phyloP scores from a whole-genome alignment of 441 rosid genomes.

The Populus trichocarpa region DNA sequence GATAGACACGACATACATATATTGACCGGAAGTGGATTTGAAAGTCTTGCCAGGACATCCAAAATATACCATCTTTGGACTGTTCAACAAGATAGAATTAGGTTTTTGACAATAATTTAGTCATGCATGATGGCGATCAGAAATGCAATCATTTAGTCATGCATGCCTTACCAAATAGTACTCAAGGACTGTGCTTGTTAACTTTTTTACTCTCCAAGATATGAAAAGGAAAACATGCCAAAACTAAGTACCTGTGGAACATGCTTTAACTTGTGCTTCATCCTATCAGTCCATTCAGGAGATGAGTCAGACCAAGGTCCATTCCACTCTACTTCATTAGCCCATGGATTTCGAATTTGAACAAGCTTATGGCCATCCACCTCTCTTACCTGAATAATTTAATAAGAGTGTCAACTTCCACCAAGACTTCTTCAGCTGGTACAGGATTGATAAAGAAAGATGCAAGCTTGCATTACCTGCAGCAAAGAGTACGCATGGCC shows the following conservation, averaged over 20 bases:
- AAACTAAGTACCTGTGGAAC: conserved; percentile 67
- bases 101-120: conserved; percentile 4
- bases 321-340: conserved; percentile 99
- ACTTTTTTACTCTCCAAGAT: neutral
- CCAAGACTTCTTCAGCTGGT: conserved; percentile 11
- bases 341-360: conserved; percentile 99
- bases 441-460: conserved; percentile 13
- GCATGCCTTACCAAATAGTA: conserved; percentile 12
- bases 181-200: neutral
- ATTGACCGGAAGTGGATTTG: conserved; percentile 99
- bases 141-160: conserved; percentile 2
- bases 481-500: conserved; percentile 99
- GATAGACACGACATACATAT: conserved; percentile 98
- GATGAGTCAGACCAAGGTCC: conserved; percentile 99
- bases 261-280: conserved; percentile 95
- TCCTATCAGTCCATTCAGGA: conserved; percentile 96
- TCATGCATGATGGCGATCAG: neutral
- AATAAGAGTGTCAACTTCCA: neutral
- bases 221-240: conserved; percentile 2
- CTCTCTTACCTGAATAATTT: conserved; percentile 76
- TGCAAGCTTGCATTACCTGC: conserved; percentile 56
- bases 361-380: conserved; percentile 99
- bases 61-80: conserved; percentile 92
- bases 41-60: conserved; percentile 99
- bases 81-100: conserved; percentile 37